Base-by-base conservation (phyloP, 495 filamentous ascomycete species). In the Penicillium psychrofluorescens region DNA sequence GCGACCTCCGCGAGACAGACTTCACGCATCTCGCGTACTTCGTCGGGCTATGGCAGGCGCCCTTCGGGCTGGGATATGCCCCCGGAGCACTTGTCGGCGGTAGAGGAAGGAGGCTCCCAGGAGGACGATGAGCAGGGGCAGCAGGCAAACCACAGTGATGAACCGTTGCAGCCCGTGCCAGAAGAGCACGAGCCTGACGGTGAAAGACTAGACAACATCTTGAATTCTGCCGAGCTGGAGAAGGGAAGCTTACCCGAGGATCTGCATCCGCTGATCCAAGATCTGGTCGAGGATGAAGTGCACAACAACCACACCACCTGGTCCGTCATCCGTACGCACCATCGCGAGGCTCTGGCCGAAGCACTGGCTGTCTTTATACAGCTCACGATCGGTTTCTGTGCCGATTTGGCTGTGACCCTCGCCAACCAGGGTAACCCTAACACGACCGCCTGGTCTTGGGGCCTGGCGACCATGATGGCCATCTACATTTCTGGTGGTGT, bases 401-500 rank as follows among this genome's bases (percentile, higher is more conserved):
- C 64, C 35, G 71, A 72, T 36, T 60, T 79, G 10, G 56, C 67
- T 0, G 75, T 77, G 12, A 73, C 68, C 7, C 47, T 72, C 7
- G 70, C 68, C 13, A 46, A 61, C 2, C 49, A 49, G 1, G 67
- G 66, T 3, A 66, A 70, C 33, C 76, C 76, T 11, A 68, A 69
- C 44, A 71, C 70, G 4, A 71, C 69, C 4, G 67, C 61, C 13
- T 77, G 71, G 72, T 66, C 70, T 8, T 81, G 76, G 76, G 76
- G 76, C 1, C 58, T 79, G 6, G 74, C 70, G 9, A 71, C 70
- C 28, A 80, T 80, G 76, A 68, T 78, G 35, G 77, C 64, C 8
- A 78, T 79, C 36, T 78, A 78, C 43, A 68, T 81, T 15, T 71
- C 62, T 22, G 73, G 74, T 61, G 74, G 72, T 46, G 62, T 77